These are phyloP conservation scores for Astrothelium macrocarpum DNA, from an alignment of 495 filamentous ascomycete genomes.

Conservation along the genomic window DNA sequence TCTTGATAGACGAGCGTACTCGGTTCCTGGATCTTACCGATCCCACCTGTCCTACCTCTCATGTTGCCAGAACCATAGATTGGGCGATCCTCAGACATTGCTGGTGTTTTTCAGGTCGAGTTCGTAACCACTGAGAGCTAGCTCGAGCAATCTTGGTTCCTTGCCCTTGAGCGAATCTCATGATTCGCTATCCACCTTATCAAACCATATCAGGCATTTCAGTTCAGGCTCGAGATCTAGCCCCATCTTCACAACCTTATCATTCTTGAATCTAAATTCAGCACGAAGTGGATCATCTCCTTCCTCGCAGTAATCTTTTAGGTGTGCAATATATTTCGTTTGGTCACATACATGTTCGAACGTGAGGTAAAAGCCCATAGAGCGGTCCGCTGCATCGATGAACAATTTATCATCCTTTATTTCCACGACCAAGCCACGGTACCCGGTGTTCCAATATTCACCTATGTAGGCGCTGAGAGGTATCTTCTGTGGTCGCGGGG, in stretches of 20 bases:
- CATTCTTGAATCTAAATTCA: constrained; percentile 11
- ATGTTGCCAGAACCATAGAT: no score
- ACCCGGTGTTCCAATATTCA: constrained; percentile 12
- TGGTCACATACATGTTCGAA: constrained; percentile 16
- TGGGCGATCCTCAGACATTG: no score
- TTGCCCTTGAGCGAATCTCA: no score
- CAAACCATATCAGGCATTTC: constrained; percentile 12
- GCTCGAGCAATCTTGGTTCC: no score
- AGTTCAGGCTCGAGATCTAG: constrained; percentile 10
- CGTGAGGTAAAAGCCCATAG: constrained; percentile 9
- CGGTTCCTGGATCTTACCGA: no score
- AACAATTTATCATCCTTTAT: constrained; percentile 13
- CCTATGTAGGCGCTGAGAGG: constrained; percentile 9
- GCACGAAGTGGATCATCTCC: neutral
- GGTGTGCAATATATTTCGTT: constrained; percentile 11
- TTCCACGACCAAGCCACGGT: constrained; percentile 6
- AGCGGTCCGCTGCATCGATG: constrained; percentile 12
- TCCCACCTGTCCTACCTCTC: no score
- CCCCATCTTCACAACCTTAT: constrained; percentile 11
- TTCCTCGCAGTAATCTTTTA: constrained; percentile 6
- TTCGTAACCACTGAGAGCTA: no score
- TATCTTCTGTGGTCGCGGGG: constrained; percentile 5
- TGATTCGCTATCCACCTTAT: constrained; percentile 1
- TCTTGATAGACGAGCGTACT: no score
- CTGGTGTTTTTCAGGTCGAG: no score